Evolutionary conservation across 441 rosid genomes (phyloP), one percentile per base, ranked within the genome.

Genomic region (California macrophylla): DNA sequence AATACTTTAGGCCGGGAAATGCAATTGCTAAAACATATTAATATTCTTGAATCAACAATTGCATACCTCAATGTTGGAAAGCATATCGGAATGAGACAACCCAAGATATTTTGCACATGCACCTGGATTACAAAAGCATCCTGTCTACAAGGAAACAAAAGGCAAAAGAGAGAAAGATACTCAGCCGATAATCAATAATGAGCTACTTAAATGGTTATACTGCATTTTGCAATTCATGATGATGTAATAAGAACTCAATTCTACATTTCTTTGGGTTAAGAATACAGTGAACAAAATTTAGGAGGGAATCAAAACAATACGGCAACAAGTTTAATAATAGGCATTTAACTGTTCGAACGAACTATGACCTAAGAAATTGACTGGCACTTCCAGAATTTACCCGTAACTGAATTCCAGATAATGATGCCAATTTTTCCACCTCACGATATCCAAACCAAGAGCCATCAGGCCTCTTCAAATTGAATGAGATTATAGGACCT

Each of bases 111-210:
- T 93, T 50, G 96, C 95, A 82, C 98, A 93, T 66, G 98, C 96
- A 68, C 98, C 98, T 20, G 98, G 98, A 83, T 93, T 93, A 85
- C 98, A 91, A 82, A 93, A 93, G 85, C 98, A 93, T 76, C 98
- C 98, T 82, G 98, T 91, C 98, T 93, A 85, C 70, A 85, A 12
- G 71, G 73, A 82, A 81, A 56, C 24, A 72, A 18, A 65, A 79
- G 63, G 42, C 62, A 60, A 71, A 64, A 77, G 20, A 66, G 21
- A 21, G 52, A 66, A 66, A 36, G 74, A 68, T 61, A 72, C 58
- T 71, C 70, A 58, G 60, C 26, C 25, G 52, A 21, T 66, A 3
- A 66, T 21, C 61, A 54, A 54, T 54, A 54, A 54, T 18, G 24
- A 20, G 61, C 61, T 23, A 21, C 25, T 7, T 20, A 54, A 47